Base-by-base conservation (phyloP, 352 stramenopile species). In the Globisporangium uncinulatum region DNA sequence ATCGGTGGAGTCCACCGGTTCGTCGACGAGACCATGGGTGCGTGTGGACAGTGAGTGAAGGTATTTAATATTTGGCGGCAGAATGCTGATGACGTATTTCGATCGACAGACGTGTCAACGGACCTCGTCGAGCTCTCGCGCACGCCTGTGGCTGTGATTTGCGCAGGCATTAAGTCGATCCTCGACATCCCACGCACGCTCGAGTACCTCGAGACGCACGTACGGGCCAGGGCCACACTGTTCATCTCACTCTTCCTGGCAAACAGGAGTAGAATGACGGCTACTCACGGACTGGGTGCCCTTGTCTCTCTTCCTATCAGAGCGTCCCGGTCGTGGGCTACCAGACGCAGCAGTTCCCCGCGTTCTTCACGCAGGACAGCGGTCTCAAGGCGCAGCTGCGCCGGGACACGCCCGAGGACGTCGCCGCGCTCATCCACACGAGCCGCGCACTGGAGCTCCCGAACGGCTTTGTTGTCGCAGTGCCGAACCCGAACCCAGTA, bases 141-240 rank as follows among this genome's bases (percentile, higher is more conserved):
- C n/a, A 99, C 96, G 20, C 95, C 94, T 0, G 83, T 99, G 15
- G 79, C 97, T 9, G 97, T 99, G 31, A 84, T 99, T 21, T 99
- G 93, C 58, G 96, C 96, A 13, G 97, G 97, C n/a, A 92, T 99
- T 62, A 99, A 99, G 76, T 98, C 86, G 24, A 99, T 99, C 65
- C 72, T 99, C 19, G 97, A 99, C 73, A 98, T 99, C 51, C 79
- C 82, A 15, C 74, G 88, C 39, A 99, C 96, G 20, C 70, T 99
- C 4, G 96, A 99, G 81, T 97, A 95, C 51, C 74, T 99, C 17
- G 97, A 99, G 78, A 99, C 97, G 0, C 72, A 91, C 56, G 80
- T 90, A 71, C 41, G 63, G 37, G 11, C 8, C 29, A 24, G 41
- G 15, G 41, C 24, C 24, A 29, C 24, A 29, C 24, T 29, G 24